Conservation (phyloP, 106 monocot genomes). For the Vanilla planifolia region DNA sequence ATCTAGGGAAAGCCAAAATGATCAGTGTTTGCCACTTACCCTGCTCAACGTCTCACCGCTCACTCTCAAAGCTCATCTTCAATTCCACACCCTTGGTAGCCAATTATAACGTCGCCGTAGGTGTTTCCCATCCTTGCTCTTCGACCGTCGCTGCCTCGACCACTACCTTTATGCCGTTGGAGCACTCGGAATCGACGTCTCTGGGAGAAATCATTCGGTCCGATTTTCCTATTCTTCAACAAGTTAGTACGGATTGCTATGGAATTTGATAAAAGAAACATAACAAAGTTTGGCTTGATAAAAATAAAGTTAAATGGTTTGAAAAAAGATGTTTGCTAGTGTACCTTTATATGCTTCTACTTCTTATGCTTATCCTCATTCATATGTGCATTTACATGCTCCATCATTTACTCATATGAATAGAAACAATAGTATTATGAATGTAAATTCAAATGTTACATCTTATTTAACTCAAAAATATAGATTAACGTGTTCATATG, state of each 20-base stretch:
- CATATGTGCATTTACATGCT: no score
- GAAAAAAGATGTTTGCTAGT: no score
- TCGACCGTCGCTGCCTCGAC: slow-evolving; percentile 12
- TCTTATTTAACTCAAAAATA: no score
- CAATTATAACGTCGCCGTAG: slow-evolving; percentile 1
- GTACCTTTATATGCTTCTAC: no score
- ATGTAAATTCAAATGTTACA: no score
- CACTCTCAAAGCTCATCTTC: slow-evolving; percentile 28
- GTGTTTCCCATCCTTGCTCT: not conserved
- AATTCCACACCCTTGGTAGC: not conserved
- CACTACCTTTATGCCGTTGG: slow-evolving; percentile 9
- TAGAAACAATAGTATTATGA: no score
- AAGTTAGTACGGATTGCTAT: slow-evolving; percentile 28
- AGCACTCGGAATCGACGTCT: slow-evolving; percentile 30
- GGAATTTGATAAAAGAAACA: no score
- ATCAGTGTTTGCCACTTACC: slow-evolving; percentile 29
- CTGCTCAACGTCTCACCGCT: slow-evolving; percentile 11
- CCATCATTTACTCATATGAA: no score
- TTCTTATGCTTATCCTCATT: no score
- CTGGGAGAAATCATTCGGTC: slow-evolving; percentile 62
- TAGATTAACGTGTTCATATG: no score
- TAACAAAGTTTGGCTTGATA: no score
- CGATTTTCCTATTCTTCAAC: slow-evolving; percentile 92
- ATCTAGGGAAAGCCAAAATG: slow-evolving; percentile 3
- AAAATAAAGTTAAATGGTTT: no score